These are phyloP conservation scores for Thoreauomyces humboldtii DNA, from an alignment of 192 early-diverging fungal genomes.

Conservation along the genomic window DNA sequence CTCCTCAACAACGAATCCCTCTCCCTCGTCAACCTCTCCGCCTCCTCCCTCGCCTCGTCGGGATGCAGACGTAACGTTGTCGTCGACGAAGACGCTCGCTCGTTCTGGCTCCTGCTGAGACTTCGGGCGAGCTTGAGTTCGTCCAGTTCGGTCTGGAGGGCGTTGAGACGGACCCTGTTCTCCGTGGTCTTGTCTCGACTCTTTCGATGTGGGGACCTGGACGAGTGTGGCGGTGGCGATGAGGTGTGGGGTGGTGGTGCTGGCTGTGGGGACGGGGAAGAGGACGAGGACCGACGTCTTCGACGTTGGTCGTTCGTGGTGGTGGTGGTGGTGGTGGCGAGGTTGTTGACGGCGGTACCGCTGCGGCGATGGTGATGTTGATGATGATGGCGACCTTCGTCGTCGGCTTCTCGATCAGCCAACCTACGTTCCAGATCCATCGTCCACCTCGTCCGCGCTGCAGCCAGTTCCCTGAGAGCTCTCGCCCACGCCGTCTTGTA, in stretches of 20 bases:
- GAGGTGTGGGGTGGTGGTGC: no score
- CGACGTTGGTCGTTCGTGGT: no score
- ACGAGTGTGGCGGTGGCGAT: no score
- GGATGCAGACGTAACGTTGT: no score
- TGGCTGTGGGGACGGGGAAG: no score
- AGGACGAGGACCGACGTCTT: no score
- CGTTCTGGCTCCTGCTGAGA: neutral
- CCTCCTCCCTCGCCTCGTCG: constrained; percentile 21
- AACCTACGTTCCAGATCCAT: constrained; percentile 23
- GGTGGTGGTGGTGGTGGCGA: no score
- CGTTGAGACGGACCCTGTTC: neutral
- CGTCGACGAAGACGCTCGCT: no score
- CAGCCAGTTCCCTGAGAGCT: constrained; percentile 32
- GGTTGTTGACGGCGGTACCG: neutral
- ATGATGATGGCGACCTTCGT: no score
- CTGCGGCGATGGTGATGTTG: no score
- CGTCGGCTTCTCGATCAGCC: constrained; percentile 16
- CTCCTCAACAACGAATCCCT: constrained; percentile 39
- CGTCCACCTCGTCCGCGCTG: neutral
- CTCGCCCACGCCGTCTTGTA: constrained; percentile 41
- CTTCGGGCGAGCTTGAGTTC: constrained; percentile 5
- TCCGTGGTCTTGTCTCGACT: neutral
- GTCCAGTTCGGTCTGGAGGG: constrained; percentile 14
- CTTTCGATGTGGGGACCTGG: no score
- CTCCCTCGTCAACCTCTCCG: constrained; percentile 46